Percentiles rank a stretch among this genome's conserved stretches.
These are phyloP conservation scores for Isoetes taiwanensis DNA, from an alignment of 75 land plant genomes.

Conservation along the genomic window DNA sequence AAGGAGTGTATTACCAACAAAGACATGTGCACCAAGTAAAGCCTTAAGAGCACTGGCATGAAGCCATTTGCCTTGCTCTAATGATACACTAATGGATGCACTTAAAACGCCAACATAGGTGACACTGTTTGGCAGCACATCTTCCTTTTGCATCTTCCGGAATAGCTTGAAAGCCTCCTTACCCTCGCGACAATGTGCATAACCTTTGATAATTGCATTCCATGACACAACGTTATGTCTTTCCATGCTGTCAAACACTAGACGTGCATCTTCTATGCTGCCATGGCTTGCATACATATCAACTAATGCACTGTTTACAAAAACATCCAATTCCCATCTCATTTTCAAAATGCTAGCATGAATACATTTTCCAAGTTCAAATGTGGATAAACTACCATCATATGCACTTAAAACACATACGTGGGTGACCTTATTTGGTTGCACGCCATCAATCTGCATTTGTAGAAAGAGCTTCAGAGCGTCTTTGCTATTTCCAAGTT, in stretches of 20 bases:
- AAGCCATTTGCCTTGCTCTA: no score
- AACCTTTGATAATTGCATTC: constrained; percentile 32
- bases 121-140: constrained; percentile 25
- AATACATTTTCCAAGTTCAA: constrained; percentile 36
- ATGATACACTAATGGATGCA: neutral
- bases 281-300: constrained; percentile 29
- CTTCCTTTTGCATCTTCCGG: constrained; percentile 17
- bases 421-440: constrained; percentile 27
- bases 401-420: constrained; percentile 40
- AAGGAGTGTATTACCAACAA: no score
- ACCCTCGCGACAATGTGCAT: constrained; percentile 16
- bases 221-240: constrained; percentile 24
- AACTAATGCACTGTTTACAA: constrained; percentile 24
- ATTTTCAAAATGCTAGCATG: constrained; percentile 27
- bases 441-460: constrained; percentile 25
- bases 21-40: no score
- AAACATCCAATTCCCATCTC: constrained; percentile 11
- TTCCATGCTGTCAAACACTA: constrained; percentile 24
- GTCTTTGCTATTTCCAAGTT: constrained; percentile 17
- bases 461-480: constrained; percentile 28
- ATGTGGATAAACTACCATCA: constrained; percentile 24
- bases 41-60: no score
- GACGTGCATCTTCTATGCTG: constrained; percentile 7
- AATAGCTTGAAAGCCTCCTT: constrained; percentile 13
- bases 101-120: no score